Evolutionary conservation across 495 filamentous ascomycete species (phyloP), one percentile per base, ranked within the genome.

Genomic region (Cercophora scortea): DNA sequence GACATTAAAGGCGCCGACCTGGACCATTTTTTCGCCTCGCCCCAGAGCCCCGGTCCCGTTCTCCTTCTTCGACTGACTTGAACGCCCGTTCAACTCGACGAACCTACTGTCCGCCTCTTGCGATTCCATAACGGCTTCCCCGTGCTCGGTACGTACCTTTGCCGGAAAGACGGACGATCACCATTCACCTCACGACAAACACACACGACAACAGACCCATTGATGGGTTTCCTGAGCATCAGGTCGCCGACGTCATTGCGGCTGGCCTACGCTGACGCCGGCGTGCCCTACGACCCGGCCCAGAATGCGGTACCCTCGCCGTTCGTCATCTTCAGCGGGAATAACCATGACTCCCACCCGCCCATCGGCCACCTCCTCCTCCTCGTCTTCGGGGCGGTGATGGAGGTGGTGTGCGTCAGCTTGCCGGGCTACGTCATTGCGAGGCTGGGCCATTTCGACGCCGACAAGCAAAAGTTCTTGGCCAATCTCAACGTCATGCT

Each of bases 361-460:
- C 76, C 88, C 18, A 79, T 97, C 53, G 76, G 79, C 49, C 81
- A 90, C 59, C 75, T 98, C 32, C 72, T 87, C 32, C 77, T 95
- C 8, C 82, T 98, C 38, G 91, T 98, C 52, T 96, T 96, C 62
- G 94, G 95, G 68, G 93, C 93, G 12, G 92, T 98, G 18, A 69
- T 97, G 60, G 92, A 98, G 64, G 93, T 98, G 2, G 83, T 97
- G 38, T 97, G 91, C 68, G 93, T 98, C 61, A 89, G 85, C 66
- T 69, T 96, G 52, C 94, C 94, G 1, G 93, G 93, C n/a, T 98
- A 96, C 64, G 84, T 97, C 59, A 83, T 95, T 47, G 93, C 93
- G 16, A 76, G 85, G 42, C 75, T 86, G 59, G 94, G 94, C 64
- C 85, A 95, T 74, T 95, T 98, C 68, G 88, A 92, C 71, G 86